phyloP scores from a whole-genome alignment of 108 stramenopile genomes.

The Bacterosira constricta region DNA sequence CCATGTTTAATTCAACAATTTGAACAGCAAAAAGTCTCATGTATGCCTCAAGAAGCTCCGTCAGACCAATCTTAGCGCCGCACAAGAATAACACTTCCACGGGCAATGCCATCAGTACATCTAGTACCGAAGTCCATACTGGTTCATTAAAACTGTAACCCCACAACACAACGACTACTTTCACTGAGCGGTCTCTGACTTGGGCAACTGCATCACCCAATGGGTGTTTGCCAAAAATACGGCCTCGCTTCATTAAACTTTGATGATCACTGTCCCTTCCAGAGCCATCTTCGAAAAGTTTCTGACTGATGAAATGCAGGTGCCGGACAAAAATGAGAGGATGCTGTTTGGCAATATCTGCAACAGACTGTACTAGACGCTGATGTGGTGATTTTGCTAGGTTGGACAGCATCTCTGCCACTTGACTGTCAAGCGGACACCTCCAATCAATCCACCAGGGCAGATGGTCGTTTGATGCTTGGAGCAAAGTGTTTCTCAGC shows the following conservation, averaged over 20 bases:
- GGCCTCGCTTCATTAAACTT: conserved; percentile 31
- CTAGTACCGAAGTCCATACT: conserved; percentile 61
- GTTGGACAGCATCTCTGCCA: conserved; percentile 48
- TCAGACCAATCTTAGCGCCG: conserved; percentile 58
- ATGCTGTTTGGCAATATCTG: conserved; percentile 57
- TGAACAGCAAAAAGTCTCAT: conserved; percentile 53
- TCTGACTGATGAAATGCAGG: conserved; percentile 22
- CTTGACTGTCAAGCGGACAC: conserved; percentile 58
- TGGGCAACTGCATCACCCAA: conserved; percentile 29
- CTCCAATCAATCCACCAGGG: conserved; percentile 51
- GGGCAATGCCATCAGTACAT: conserved; percentile 52
- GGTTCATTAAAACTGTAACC: conserved; percentile 68
- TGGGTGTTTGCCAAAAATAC: conserved; percentile 30
- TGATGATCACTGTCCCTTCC: neutral
- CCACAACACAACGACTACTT: conserved; percentile 61
- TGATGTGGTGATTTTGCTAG: conserved; percentile 25
- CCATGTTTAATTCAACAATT: neutral
- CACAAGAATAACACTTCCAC: conserved; percentile 61
- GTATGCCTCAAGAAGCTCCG: conserved; percentile 48
- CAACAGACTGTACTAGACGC: conserved; percentile 42
- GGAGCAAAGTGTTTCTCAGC: conserved; percentile 46
- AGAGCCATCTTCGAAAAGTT: conserved; percentile 55
- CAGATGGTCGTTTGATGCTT: conserved; percentile 38
- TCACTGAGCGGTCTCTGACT: conserved; percentile 23
- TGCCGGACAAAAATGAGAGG: conserved; percentile 69